phyloP scores from a whole-genome alignment of 2,329 filamentous ascomycete genomes.

The Aspergillus udagawae region DNA sequence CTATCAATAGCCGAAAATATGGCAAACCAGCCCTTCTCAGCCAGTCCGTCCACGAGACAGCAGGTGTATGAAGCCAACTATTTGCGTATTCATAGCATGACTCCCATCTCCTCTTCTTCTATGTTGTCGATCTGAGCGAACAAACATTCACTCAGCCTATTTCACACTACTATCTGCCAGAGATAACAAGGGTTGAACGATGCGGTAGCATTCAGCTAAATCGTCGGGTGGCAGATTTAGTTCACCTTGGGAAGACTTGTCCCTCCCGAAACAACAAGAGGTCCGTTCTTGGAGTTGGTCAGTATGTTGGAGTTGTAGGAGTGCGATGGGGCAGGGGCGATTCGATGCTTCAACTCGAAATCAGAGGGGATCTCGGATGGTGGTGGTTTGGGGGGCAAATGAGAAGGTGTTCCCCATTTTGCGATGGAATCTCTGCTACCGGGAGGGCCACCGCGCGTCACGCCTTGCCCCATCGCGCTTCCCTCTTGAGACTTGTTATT shows the following conservation, averaged over 20 bases:
- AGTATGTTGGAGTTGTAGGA: slow-evolving; percentile 21
- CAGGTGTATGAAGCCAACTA: background rate
- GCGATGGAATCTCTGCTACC: slow-evolving; percentile 39
- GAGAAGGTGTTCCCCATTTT: slow-evolving; percentile 49
- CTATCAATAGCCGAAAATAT: background rate
- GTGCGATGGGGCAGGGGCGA: slow-evolving; percentile 15
- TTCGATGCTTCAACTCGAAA: slow-evolving; percentile 38
- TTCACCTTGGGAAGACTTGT: slow-evolving; percentile 23
- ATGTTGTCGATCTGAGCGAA: background rate
- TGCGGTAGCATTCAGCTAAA: slow-evolving; percentile 1
- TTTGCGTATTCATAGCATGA: background rate
- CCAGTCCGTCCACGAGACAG: background rate
- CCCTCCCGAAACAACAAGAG: slow-evolving; percentile 39
- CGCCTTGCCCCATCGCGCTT: slow-evolving; percentile 10
- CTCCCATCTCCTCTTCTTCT: background rate
- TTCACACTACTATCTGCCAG: slow-evolving; percentile 4
- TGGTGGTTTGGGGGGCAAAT: slow-evolving; percentile 49
- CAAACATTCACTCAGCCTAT: background rate
- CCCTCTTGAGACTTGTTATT: slow-evolving; percentile 21
- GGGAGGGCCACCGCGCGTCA: slow-evolving; percentile 18
- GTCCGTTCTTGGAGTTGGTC: slow-evolving; percentile 27
- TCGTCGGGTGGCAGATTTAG: slow-evolving; percentile 5
- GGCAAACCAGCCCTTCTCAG: background rate
- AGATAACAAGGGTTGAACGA: slow-evolving; percentile 4
- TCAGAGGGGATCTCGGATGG: slow-evolving; percentile 43